These are phyloP conservation scores for Penicillium sp. DNA, from an alignment of 2,329 filamentous ascomycete genomes.

Conservation along the genomic window DNA sequence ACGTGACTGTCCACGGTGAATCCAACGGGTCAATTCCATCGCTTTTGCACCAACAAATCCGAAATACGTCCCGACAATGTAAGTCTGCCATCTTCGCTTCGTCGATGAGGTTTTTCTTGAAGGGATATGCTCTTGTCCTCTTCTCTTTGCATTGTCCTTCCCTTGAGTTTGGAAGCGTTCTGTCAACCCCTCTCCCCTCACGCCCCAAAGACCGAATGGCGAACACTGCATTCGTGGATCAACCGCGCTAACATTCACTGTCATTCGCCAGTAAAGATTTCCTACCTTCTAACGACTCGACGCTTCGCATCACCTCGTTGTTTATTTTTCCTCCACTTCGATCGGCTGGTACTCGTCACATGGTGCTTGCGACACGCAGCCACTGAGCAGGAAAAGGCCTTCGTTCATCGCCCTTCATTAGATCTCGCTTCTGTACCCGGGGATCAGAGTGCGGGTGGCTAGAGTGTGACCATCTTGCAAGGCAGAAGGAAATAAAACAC, in stretches of 20 bases:
- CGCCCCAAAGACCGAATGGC: slow-evolving; percentile 2
- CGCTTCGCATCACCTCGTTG: neutral
- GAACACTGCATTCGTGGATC: slow-evolving; percentile 4
- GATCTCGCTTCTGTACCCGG: slow-evolving; percentile 8
- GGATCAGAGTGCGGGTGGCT: slow-evolving; percentile 10
- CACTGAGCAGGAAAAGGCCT: slow-evolving; percentile 17
- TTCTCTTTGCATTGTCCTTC: slow-evolving; percentile 1
- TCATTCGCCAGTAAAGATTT: neutral
- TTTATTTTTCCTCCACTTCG: slow-evolving; percentile 1
- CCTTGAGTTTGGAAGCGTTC: slow-evolving; percentile 8
- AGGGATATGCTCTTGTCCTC: neutral
- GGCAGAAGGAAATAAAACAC: slow-evolving; percentile 51
- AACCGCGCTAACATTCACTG: slow-evolving; percentile 9
- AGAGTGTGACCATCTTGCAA: slow-evolving; percentile 14
- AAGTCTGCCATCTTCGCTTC: neutral
- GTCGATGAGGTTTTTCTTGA: neutral
- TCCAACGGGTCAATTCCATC: slow-evolving; percentile 10
- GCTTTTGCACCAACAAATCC: slow-evolving; percentile 1
- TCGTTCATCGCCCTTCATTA: slow-evolving; percentile 7
- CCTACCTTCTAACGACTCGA: slow-evolving; percentile 1
- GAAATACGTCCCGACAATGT: neutral
- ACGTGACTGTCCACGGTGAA: slow-evolving; percentile 5
- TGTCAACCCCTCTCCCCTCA: slow-evolving; percentile 18
- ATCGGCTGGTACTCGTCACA: slow-evolving; percentile 15
- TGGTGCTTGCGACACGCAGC: slow-evolving; percentile 21